Conservation (phyloP, 148 eudicot genomes). For the Chenopodium suecicum region DNA sequence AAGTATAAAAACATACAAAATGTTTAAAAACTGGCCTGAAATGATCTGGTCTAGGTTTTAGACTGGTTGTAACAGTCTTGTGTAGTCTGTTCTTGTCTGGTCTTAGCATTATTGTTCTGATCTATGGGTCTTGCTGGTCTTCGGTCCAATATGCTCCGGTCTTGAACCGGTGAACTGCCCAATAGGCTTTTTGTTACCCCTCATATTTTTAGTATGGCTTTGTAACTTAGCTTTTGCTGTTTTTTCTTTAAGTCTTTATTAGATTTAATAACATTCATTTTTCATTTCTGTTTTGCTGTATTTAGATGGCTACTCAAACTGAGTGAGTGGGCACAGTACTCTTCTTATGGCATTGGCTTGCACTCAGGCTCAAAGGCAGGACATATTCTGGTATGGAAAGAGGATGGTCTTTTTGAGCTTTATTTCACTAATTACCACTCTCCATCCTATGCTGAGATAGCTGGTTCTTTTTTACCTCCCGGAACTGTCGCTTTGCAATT, state of each 20-base stretch:
- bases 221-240: conserved; percentile 2
- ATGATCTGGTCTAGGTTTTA: too few relatives aligned
- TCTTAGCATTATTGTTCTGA: too few relatives aligned
- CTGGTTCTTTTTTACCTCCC: conserved; percentile 2
- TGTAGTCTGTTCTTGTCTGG: too few relatives aligned
- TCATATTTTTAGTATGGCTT: background rate
- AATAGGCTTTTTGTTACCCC: too few relatives aligned
- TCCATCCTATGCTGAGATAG: background rate
- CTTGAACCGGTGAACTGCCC: too few relatives aligned
- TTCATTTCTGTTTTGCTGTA: background rate
- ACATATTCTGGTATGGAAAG: conserved; percentile 64
- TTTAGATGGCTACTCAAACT: conserved; percentile 89
- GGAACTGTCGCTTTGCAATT: background rate
- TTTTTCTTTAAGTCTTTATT: too few relatives aligned
- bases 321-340: conserved; percentile 91
- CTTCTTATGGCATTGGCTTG: conserved; percentile 77
- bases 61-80: too few relatives aligned
- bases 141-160: too few relatives aligned
- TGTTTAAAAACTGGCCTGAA: too few relatives aligned
- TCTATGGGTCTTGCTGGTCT: too few relatives aligned
- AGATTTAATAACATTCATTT: background rate
- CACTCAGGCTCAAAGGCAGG: conserved; percentile 80
- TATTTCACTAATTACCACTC: background rate
- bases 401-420: background rate
- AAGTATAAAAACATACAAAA: too few relatives aligned